phyloP scores from a whole-genome alignment of 495 filamentous ascomycete genomes.

The Glarea lozoyensis region DNA sequence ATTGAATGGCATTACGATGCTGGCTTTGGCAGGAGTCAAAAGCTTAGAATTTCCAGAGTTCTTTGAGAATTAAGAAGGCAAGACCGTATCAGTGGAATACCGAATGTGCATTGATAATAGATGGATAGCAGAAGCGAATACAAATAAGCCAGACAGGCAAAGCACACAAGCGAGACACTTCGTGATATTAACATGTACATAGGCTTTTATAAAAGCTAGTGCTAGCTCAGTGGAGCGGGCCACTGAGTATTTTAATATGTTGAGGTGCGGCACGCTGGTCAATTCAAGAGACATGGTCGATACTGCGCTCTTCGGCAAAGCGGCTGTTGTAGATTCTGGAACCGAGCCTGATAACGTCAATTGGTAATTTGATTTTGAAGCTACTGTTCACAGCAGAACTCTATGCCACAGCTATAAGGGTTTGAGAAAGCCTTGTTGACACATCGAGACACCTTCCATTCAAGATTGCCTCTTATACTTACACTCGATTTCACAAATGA shows the following conservation, averaged over 20 bases:
- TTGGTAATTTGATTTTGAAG: no score
- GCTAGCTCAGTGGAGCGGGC: slow-evolving; percentile 9
- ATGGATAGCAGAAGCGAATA: slow-evolving; percentile 15
- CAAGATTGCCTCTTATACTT: no score
- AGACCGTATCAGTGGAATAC: slow-evolving; percentile 9
- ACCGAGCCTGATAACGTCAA: no score
- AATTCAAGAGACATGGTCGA: no score
- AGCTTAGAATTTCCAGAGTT: slow-evolving; percentile 4
- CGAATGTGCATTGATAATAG: slow-evolving; percentile 11
- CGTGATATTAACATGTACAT: slow-evolving; percentile 13
- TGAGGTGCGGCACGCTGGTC: slow-evolving; percentile 3
- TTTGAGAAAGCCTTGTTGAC: no score
- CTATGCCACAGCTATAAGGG: no score
- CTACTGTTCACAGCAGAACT: no score
- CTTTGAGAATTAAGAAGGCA: slow-evolving; percentile 5
- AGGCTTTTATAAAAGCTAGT: slow-evolving; percentile 11
- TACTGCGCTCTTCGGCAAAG: no score
- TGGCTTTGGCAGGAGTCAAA: slow-evolving; percentile 10
- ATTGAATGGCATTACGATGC: slow-evolving; percentile 6
- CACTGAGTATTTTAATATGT: slow-evolving; percentile 7
- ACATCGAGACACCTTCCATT: no score
- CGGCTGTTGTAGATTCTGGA: no score
- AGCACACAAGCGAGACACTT: slow-evolving; percentile 12
- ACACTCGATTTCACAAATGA: no score
- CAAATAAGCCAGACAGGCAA: slow-evolving; percentile 10